Evolutionary conservation across 1,284 basidiomycete species (phyloP), one percentile per base, ranked within the genome.

Genomic region (Puccinia novopanici): DNA sequence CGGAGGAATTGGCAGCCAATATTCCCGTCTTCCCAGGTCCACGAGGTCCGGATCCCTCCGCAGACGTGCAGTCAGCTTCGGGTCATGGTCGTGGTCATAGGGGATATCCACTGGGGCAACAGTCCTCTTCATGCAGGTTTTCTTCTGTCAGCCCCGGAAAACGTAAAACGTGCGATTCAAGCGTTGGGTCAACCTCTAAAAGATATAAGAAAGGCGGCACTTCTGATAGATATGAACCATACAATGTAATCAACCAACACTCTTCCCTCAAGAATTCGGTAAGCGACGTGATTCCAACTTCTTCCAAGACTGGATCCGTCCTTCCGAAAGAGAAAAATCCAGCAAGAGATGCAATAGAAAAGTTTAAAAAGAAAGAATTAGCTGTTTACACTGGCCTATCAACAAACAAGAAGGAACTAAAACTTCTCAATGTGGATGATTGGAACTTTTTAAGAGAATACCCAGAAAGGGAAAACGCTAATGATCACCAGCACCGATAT

Each of bases 381-480:
- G 59, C 5, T 22, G 19, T n/a, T 65, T 2, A 1, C n/a, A 40
- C 3, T 45, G 17, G 40, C 19, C 3, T 40, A 22, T 6, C 1
- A 63, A 63, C 10, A 63, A 22, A 17, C 3, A 63, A 37, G 13
- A 3, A 40, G 13, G 17, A 2, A 13, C 3, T 2, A 40, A 22
- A 10, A 22, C 3, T 37, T 63, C 37, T 63, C 30, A 22, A 63
- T 37, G 10, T 63, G 5, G 40, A 40, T 37, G 34, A 63, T 22
- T 63, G 68, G 68, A 50, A 48, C 17, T 71, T 71, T n/a, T 27
- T 57, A 57, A 48, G 40, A 48, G 52, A 40, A 71, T 24, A 48
- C 37, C 12, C 45, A 50, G 30, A 42, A 40, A 48, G 30, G 17
- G 27, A 19, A 17, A 40, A 6, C 17, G 3, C n/a, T 10, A 19